Evolutionary conservation across 129 eudicot genomes (phyloP).

Genomic region (Rutidosis leptorrhynchoides): DNA sequence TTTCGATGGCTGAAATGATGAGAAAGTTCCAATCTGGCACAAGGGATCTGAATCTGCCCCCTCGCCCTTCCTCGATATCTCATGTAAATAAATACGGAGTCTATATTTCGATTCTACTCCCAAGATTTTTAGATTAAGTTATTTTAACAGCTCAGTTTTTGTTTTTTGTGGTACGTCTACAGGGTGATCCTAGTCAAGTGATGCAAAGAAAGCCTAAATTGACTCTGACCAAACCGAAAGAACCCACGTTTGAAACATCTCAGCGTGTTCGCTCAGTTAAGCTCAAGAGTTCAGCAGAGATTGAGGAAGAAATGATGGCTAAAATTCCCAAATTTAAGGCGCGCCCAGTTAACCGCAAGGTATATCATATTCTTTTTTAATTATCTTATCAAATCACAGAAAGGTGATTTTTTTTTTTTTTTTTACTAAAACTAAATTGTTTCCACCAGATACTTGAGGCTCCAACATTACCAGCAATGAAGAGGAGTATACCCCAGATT

Average conservation of each 20-base stretch:
- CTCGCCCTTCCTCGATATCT: slow-evolving; percentile 35
- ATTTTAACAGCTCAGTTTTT: not conserved
- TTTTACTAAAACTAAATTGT: not conserved
- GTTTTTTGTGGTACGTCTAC: not conserved
- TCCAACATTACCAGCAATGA: slow-evolving; percentile 60
- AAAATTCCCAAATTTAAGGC: slow-evolving; percentile 96
- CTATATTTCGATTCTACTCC: not conserved
- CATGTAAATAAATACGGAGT: slow-evolving; percentile 31
- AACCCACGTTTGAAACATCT: slow-evolving; percentile 87
- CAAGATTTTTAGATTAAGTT: not conserved
- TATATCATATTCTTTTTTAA: slow-evolving; percentile 9
- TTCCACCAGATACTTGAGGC: slow-evolving; percentile 68
- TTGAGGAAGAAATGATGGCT: slow-evolving; percentile 95
- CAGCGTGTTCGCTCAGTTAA: slow-evolving; percentile 65
- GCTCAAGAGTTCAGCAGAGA: slow-evolving; percentile 75
- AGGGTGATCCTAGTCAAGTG: slow-evolving; percentile 46
- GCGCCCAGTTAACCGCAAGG: slow-evolving; percentile 86
- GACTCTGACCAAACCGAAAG: slow-evolving; percentile 79
- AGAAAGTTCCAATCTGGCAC: slow-evolving; percentile 86
- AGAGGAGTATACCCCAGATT: slow-evolving; percentile 74
- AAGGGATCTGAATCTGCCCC: slow-evolving; percentile 53
- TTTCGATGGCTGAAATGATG: slow-evolving; percentile 95
- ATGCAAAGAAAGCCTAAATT: slow-evolving; percentile 64
- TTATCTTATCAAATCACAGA: not conserved
- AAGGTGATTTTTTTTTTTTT: not conserved